Evolutionary conservation across 2,329 filamentous ascomycete genomes (phyloP), one percentile per base, ranked within the genome.

Genomic region (Corynespora cassiicola): DNA sequence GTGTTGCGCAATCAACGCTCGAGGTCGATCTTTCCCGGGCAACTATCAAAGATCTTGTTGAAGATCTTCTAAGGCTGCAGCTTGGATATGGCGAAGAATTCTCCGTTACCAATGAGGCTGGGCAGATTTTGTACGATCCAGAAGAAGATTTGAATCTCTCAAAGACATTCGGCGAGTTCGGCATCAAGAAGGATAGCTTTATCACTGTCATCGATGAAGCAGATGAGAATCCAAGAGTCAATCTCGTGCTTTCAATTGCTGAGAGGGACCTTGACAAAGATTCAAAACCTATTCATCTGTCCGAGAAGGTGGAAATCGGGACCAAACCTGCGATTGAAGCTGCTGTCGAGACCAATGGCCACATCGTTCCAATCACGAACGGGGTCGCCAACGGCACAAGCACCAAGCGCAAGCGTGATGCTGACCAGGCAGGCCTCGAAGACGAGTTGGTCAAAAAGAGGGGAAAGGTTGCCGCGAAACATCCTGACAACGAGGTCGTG

Each of bases 141-240:
- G 94, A 97, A 39, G 82, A 95, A 58, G 89, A 89, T 4, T 88
- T 95, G 40, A 95, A 96, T 56, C 73, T 97, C 1, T 68, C 76
- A 1, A 95, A 90, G 73, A 90, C 87, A 45, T 78, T 99, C 33
- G 76, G 70, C 17, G 88, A 96, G 14, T 77, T 96, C 7, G 88
- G 86, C 8, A 81, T 96, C 54, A 80, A 80, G 41, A 75, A 79
- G 16, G 87, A 87, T 49, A 85, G 79, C 35, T 92, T 95, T 64
- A 70, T 97, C 48, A 95, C 88, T 0, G 74, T 97, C 35, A 84
- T 87, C n/a, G 94, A 88, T 49, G 80, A 95, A 39, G 87, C 90
- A 30, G 87, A 91, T 36, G 86, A 89, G 26, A 78, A 86, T 31
- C 79, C 87, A 0, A 85, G 87, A 44, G 86, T 96, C 38, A 92